Conservation (phyloP, 805 yeast species). For the Brettanomyces bruxellensis region DNA sequence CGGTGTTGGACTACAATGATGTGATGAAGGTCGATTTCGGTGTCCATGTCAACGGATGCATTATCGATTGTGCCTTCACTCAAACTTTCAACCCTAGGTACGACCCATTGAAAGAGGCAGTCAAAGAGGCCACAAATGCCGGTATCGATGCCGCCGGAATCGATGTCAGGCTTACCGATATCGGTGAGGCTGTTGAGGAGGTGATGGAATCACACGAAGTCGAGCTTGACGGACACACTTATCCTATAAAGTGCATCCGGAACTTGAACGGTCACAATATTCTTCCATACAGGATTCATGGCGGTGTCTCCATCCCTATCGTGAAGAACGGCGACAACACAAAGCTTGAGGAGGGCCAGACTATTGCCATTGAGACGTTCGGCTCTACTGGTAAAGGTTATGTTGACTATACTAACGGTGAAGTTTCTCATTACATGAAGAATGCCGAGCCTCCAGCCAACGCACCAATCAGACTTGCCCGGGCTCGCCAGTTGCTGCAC, state of each 20-base stretch:
- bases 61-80: constrained; percentile 93
- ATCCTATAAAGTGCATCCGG: constrained; percentile 81
- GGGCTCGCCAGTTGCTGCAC: constrained; percentile 60
- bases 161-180: constrained; percentile 89
- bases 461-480: constrained; percentile 48
- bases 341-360: constrained; percentile 98
- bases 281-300: constrained; percentile 76
- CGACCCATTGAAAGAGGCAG: constrained; percentile 75
- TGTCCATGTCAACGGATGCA: constrained; percentile 90
- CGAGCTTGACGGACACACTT: constrained; percentile 77
- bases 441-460: constrained; percentile 38
- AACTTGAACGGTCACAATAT: constrained; percentile 95
- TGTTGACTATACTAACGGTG: constrained; percentile 66
- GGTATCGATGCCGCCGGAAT: constrained; percentile 92
- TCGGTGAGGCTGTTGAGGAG: constrained; percentile 93
- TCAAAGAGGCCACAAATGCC: constrained; percentile 85
- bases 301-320: constrained; percentile 94
- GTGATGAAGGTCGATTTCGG: constrained; percentile 97
- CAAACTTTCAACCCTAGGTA: constrained; percentile 78
- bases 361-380: constrained; percentile 96
- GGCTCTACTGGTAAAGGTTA: constrained; percentile 95
- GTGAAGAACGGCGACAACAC: constrained; percentile 89
- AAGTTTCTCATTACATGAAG: constrained; percentile 87
- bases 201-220: constrained; percentile 96
- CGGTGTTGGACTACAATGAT: constrained; percentile 74